A percentile compares a stretch with the other conserved stretches of the same genome.
Conservation (phyloP, 768 basidiomycete species). For the Ephemerocybe angulata region DNA sequence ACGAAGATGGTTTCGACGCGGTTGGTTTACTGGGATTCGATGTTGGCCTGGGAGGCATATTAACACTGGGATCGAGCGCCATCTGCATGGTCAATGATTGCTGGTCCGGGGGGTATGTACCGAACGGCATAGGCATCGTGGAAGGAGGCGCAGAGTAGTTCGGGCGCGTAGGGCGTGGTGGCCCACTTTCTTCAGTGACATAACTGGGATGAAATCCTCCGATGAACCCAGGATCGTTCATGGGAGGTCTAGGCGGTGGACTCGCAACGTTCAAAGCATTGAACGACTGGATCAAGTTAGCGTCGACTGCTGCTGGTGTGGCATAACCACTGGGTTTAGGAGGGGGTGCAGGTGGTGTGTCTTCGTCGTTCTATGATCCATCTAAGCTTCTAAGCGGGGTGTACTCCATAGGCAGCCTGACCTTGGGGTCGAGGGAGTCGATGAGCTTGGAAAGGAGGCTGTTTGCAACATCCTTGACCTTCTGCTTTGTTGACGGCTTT, state of each 20-base stretch:
- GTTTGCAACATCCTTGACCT: slow-evolving; percentile 11
- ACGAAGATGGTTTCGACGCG: slow-evolving; percentile 13
- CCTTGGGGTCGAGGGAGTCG: too few species aligned
- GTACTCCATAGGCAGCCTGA: too few species aligned
- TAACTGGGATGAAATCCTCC: slow-evolving; percentile 45
- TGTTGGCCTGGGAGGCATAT: slow-evolving; percentile 13
- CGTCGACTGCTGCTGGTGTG: background rate
- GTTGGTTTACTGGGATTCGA: slow-evolving; percentile 11
- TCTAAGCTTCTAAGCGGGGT: background rate
- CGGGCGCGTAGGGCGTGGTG: slow-evolving; percentile 14
- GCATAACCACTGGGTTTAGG: background rate
- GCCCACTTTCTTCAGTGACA: slow-evolving; percentile 3
- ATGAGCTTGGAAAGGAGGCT: slow-evolving; percentile 20
- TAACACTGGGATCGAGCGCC: slow-evolving; percentile 21
- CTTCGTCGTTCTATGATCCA: slow-evolving; percentile 7
- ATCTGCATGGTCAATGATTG: slow-evolving; percentile 40
- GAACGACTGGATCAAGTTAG: slow-evolving; percentile 25
- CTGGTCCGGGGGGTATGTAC: slow-evolving; percentile 21
- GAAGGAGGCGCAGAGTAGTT: slow-evolving; percentile 19
- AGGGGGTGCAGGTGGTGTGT: slow-evolving; percentile 13
- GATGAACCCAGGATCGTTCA: slow-evolving; percentile 32
- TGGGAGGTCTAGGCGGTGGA: background rate
- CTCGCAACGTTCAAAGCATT: slow-evolving; percentile 22
- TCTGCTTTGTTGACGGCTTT: slow-evolving; percentile 3
- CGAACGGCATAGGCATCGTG: slow-evolving; percentile 36